Base-by-base conservation (phyloP, 169 alveolate species). In the Cryptosporidium parvum region DNA sequence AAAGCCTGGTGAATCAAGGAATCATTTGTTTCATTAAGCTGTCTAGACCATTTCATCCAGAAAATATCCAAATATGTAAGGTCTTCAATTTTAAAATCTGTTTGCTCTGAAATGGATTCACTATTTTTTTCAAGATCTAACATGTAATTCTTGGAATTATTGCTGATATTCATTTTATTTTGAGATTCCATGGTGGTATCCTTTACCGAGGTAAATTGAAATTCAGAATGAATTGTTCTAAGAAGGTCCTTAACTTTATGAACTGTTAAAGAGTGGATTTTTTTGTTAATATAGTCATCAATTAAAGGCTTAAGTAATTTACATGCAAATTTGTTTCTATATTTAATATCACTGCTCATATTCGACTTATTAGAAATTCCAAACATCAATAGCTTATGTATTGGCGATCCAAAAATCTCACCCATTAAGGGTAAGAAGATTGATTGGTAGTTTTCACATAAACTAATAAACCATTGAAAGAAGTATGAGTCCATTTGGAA, bases 31-130 rank as follows among this genome's bases (percentile, higher is more conserved):
- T 45, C 62, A 21, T 18, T 37, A 16, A 61, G 59, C 33, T 56
- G 56, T 59, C 73, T 62, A 21, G 71, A 80, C 86, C 75, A 80
- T 44, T 80, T 80, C 75, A 80, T 65, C 89, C 89, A 80, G 51
- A 80, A 62, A 3, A 65, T n/a, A 48, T 80, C 89, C 35, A 80
- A 59, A 31, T 80, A 80, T 10, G 89, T 80, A 4, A 80, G 21
- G 37, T 8, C 52, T 23, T 67, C 73, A n/a, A 67, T 14, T 37
- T 21, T 67, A 67, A 67, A 10, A 33, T 67, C 73, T 3, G 16
- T 6, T 33, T 67, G 23, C 3, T 33, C 29, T 9, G 56, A 14
- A 14, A 14, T 48, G 6, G 56, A 48, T 1, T 48, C 56, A 14
- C 3, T 16, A 48, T 4, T 16, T 8, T 48, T 48, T 48, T 16